These are phyloP conservation scores for Sherardia arvensis DNA, from an alignment of 257 asterid genomes.

Conservation along the genomic window DNA sequence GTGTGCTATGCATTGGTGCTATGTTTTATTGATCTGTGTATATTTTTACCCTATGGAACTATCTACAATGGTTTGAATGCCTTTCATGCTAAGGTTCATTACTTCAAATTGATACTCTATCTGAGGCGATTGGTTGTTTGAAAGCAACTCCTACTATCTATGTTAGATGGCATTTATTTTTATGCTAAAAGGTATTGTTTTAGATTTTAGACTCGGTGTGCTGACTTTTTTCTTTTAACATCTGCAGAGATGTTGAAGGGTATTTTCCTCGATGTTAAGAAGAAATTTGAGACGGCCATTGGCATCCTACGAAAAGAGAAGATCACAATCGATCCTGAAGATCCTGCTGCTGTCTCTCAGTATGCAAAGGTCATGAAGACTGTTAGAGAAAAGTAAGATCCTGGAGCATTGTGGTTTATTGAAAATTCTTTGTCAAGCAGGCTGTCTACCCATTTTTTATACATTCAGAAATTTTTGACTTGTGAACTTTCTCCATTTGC, in stretches of 20 bases:
- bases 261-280: conserved; percentile 81
- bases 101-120: background rate
- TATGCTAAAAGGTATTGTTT: background rate
- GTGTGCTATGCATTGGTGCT: background rate
- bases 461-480: background rate
- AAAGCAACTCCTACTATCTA: background rate
- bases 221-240: conserved; percentile 21
- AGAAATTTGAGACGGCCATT: conserved; percentile 80
- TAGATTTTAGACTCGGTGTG: conserved; percentile 15
- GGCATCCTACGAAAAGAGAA: conserved; percentile 72
- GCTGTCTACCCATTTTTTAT: background rate
- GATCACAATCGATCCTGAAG: conserved; percentile 84
- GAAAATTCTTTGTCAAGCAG: background rate
- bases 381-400: conserved; percentile 72
- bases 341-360: conserved; percentile 80
- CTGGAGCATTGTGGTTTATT: conserved; percentile 4
- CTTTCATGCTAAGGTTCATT: background rate
- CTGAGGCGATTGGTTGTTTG: background rate
- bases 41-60: background rate
- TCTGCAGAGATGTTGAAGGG: conserved; percentile 88
- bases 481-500: conserved; percentile 18
- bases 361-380: conserved; percentile 84
- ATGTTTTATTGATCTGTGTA: background rate
- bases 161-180: background rate
- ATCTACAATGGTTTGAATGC: background rate